Percentiles rank a stretch among this genome's conserved stretches.
Conservation (phyloP, 208 protist genomes). For the Perkinsela sp. region DNA sequence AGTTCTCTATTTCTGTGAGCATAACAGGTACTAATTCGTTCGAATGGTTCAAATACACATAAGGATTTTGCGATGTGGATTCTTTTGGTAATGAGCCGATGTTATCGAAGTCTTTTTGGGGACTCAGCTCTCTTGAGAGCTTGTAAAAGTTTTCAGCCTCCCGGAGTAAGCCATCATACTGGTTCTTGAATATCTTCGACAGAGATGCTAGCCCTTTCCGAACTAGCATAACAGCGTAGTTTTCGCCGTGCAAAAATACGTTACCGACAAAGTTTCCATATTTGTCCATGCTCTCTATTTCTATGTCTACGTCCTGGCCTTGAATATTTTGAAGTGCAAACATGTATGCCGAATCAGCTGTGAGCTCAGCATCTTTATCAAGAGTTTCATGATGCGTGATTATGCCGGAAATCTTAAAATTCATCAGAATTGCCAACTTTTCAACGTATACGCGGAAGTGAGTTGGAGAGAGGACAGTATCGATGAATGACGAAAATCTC, state of each 20-base stretch:
- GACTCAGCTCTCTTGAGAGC: constrained; percentile 28
- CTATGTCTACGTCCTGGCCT: constrained; percentile 42
- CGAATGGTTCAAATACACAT: constrained; percentile 5
- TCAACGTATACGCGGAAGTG: constrained; percentile 53
- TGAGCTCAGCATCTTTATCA: constrained; percentile 13
- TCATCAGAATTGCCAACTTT: constrained; percentile 54
- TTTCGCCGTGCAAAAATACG: constrained; percentile 19
- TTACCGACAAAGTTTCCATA: constrained; percentile 48
- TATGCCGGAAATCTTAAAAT: constrained; percentile 39
- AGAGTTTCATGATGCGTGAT: constrained; percentile 21
- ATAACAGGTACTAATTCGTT: constrained; percentile 3
- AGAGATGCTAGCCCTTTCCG: constrained; percentile 37
- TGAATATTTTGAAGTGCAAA: constrained; percentile 25
- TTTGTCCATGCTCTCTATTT: constrained; percentile 42
- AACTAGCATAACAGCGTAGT: constrained; percentile 28
- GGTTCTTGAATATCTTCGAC: constrained; percentile 26
- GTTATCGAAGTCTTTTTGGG: constrained; percentile 12
- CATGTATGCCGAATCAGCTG: constrained; percentile 33
- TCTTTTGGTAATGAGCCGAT: constrained; percentile 7
- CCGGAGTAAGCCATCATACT: constrained; percentile 26
- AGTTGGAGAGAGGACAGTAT: constrained; percentile 36
- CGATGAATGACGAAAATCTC: constrained; percentile 28
- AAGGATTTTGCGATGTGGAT: not conserved
- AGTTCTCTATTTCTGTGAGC: not conserved
- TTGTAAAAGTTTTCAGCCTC: constrained; percentile 22